These are phyloP conservation scores for Glycine soja DNA, from an alignment of 306 rosid species.

Conservation along the genomic window DNA sequence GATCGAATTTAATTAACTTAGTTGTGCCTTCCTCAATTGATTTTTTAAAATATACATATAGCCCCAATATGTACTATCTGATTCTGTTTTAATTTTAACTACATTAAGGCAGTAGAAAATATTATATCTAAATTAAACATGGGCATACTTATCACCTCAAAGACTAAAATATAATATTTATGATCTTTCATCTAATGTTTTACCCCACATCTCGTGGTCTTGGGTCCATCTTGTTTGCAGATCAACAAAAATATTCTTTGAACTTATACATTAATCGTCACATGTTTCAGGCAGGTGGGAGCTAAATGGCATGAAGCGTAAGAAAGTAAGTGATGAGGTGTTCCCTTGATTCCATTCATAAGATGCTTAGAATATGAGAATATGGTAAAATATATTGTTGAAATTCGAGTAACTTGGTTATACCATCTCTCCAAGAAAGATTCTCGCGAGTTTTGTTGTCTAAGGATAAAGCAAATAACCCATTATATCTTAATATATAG, in stretches of 20 bases:
- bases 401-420: conserved; percentile 48
- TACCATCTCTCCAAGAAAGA: conserved; percentile 50
- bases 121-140: not conserved
- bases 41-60: not conserved
- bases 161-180: not conserved
- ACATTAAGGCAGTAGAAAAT: not conserved
- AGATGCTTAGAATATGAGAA: conserved; percentile 57
- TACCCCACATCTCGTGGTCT: conserved; percentile 8
- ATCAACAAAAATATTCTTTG: conserved; percentile 36
- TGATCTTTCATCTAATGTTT: conserved; percentile 8
- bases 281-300: conserved; percentile 52
- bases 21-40: not conserved
- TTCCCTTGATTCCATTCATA: conserved; percentile 72
- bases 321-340: conserved; percentile 51
- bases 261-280: conserved; percentile 29
- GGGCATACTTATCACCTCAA: not conserved
- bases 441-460: conserved; percentile 50
- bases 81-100: not conserved
- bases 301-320: conserved; percentile 39
- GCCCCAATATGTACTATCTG: not conserved
- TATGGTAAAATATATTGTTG: conserved; percentile 36
- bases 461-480: conserved; percentile 48
- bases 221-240: conserved; percentile 32
- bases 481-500: conserved; percentile 38
- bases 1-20: conserved; percentile 15